phyloP scores from a whole-genome alignment of 805 yeast species.

The Saccharomycodes ludwigii region DNA sequence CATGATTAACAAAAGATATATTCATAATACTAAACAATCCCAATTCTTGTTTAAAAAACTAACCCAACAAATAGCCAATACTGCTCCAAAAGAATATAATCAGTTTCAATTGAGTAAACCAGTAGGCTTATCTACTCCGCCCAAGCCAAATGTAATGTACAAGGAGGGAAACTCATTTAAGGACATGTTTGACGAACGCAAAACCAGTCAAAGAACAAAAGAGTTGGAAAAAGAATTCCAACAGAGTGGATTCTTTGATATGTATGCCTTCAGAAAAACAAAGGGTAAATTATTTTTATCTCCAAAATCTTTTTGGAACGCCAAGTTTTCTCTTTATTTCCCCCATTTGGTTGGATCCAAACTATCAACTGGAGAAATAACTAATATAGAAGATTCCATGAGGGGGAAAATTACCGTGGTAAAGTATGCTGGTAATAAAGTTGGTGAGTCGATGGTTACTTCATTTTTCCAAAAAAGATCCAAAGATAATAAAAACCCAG shows the following conservation, averaged over 20 bases:
- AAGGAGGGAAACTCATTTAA: slow-evolving; percentile 31
- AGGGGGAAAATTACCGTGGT: slow-evolving; percentile 21
- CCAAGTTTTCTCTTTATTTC: slow-evolving; percentile 63
- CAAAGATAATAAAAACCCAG: too few species aligned
- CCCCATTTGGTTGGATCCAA: slow-evolving; percentile 63
- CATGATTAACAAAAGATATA: slow-evolving; percentile 12
- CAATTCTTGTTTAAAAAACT: slow-evolving; percentile 20
- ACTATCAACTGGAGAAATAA: slow-evolving; percentile 21
- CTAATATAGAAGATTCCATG: slow-evolving; percentile 18
- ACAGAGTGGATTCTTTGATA: slow-evolving; percentile 55
- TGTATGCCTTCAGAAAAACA: slow-evolving; percentile 54
- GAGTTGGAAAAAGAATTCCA: slow-evolving; percentile 52
- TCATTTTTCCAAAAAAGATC: slow-evolving; percentile 40
- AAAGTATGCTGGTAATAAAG: slow-evolving; percentile 22
- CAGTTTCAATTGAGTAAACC: slow-evolving; percentile 30
- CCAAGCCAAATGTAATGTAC: slow-evolving; percentile 22
- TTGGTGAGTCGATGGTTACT: slow-evolving; percentile 57
- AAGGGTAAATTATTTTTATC: slow-evolving; percentile 77
- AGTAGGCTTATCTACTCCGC: slow-evolving; percentile 31
- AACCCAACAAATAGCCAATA: slow-evolving; percentile 24
- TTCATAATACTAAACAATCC: background rate
- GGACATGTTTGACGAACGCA: slow-evolving; percentile 37
- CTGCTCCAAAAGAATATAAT: slow-evolving; percentile 25
- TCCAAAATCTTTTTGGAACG: slow-evolving; percentile 67
- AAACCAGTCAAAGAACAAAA: slow-evolving; percentile 34